phyloP scores from a whole-genome alignment of 1,284 basidiomycete species.

The Puccinia horiana region DNA sequence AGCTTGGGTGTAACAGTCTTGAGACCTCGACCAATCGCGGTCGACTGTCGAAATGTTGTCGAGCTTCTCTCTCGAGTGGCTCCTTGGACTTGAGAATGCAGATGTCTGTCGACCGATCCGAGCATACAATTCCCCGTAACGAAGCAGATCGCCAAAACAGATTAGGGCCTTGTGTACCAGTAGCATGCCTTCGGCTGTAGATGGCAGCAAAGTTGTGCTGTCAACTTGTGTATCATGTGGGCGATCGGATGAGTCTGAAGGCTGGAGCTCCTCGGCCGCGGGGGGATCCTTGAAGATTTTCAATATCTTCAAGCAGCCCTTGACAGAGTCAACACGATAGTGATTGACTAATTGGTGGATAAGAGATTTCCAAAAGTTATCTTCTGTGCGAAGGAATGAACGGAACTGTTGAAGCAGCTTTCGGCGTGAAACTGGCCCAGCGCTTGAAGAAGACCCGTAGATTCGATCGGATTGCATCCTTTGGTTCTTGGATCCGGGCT shows the following conservation, averaged over 20 bases:
- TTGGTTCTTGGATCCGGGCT: slow-evolving; percentile 25
- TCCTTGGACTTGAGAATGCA: neutral
- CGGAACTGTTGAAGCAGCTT: slow-evolving; percentile 83
- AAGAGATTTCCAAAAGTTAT: slow-evolving; percentile 80
- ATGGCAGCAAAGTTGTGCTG: slow-evolving; percentile 10
- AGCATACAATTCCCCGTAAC: slow-evolving; percentile 87
- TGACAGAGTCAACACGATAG: slow-evolving; percentile 67
- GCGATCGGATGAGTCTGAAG: slow-evolving; percentile 54
- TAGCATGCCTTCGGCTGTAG: slow-evolving; percentile 55
- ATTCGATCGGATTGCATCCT: slow-evolving; percentile 50
- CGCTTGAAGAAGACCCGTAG: slow-evolving; percentile 51
- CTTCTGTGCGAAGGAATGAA: slow-evolving; percentile 79
- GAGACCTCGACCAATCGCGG: slow-evolving; percentile 73
- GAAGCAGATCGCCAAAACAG: slow-evolving; percentile 87
- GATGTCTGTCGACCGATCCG: slow-evolving; percentile 59
- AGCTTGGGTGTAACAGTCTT: slow-evolving; percentile 80
- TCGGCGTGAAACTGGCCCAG: slow-evolving; percentile 73
- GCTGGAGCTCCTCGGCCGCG: neutral
- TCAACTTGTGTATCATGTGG: slow-evolving; percentile 58
- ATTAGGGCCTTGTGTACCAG: slow-evolving; percentile 82
- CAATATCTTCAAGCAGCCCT: slow-evolving; percentile 65
- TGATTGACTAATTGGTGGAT: slow-evolving; percentile 70
- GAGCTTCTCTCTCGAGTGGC: neutral
- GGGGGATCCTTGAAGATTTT: slow-evolving; percentile 62
- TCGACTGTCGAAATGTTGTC: slow-evolving; percentile 60